Percentiles rank a stretch among this genome's conserved stretches.
phyloP scores from a whole-genome alignment of 139 green algal species.

The Pleodorina starrii region DNA sequence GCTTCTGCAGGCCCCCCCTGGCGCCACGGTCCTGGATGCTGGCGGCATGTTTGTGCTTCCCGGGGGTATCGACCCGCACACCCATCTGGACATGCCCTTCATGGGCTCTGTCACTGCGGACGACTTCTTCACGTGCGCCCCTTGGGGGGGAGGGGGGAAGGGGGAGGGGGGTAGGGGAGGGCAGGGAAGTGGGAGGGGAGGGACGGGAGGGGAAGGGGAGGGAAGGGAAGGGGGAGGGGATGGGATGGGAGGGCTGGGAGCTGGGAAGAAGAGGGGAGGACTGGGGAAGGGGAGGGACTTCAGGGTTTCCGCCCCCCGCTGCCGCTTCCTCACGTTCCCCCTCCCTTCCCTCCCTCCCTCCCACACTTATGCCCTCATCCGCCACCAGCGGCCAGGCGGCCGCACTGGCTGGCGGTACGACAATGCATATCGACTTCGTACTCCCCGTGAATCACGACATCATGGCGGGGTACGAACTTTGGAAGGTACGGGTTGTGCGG shows the following conservation, averaged over 20 bases:
- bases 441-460: constrained; percentile 89
- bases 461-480: constrained; percentile 71
- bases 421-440: constrained; percentile 98
- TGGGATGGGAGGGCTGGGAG: too few species aligned
- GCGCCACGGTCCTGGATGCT: constrained; percentile 82
- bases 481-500: constrained; percentile 54
- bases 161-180: too few species aligned
- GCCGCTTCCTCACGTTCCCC: too few species aligned
- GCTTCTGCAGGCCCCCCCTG: constrained; percentile 39
- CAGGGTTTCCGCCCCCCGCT: too few species aligned
- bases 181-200: too few species aligned
- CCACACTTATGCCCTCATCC: too few species aligned
- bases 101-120: constrained; percentile 89
- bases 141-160: too few species aligned
- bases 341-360: too few species aligned
- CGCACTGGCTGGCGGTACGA: constrained; percentile 94
- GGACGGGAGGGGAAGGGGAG: too few species aligned
- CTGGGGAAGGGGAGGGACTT: too few species aligned
- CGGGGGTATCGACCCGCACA: constrained; percentile 98
- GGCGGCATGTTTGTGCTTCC: constrained; percentile 90
- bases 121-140: constrained; percentile 82
- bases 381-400: constrained; percentile 82
- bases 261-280: too few species aligned
- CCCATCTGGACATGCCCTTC: constrained; percentile 97
- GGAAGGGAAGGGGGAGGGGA: too few species aligned